Evolutionary conservation across 164 flowering plant species (phyloP), one percentile per base, ranked within the genome.

Genomic region (Stephania cephalantha): DNA sequence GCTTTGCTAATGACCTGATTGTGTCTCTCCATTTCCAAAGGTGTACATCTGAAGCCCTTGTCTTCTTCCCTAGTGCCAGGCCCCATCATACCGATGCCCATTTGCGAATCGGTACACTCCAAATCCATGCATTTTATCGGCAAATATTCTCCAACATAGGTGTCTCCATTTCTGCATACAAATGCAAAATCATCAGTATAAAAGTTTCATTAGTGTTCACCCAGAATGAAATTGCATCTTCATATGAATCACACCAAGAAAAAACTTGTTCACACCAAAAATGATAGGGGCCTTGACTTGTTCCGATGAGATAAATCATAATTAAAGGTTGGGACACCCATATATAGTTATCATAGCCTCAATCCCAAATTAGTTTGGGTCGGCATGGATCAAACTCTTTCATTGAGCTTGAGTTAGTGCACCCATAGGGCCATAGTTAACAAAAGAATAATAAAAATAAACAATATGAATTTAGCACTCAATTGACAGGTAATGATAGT

Each of bases 71-170:
- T 92, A 95, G 61, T 92, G 97, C 97, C 94, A 92, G 20, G 94
- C 90, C 68, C 97, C 97, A 79, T 92, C 97, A 69, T 92, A 92
- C n/a, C 84, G 81, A 69, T 92, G 99, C 30, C 96, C 97, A 82
- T 93, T 93, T 17, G 85, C 94, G 84, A 93, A 95, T 4, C 78
- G 83, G 79, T 95, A 95, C 1, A 91, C 89, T 45, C 99, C 99
- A 81, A 91, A 95, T 2, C 99, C 99, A 77, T 95, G 99, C 97
- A 93, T 90, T 84, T 91, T 95, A 80, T 93, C 98, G 3, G 94
- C 96, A 85, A 95, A 81, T 95, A 95, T 79, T 95, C 97, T 48
- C 99, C 99, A 74, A 96, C 86, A 81, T 90, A 95, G 31, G 82
- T 86, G 79, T 95, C 99, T 31, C 97, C 98, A 70, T 95, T 95